Conservation (phyloP, 352 stramenopile species). For the Globisporangium megalacanthum region DNA sequence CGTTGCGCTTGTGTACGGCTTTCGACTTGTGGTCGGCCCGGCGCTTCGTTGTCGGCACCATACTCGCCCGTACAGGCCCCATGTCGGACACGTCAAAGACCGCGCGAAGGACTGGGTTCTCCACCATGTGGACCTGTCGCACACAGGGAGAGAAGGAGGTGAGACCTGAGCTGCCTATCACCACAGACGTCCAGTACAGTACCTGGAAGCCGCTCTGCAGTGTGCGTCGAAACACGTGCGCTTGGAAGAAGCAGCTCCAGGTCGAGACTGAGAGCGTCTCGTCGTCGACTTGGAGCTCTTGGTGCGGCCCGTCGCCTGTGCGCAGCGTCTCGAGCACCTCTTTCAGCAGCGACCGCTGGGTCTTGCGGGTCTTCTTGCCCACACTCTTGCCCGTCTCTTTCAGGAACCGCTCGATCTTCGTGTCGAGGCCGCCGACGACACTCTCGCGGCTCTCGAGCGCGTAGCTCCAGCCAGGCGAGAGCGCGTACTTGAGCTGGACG, state of each 20-base stretch:
- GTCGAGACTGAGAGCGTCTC: constrained; percentile 48
- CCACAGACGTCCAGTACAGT: constrained; percentile 10
- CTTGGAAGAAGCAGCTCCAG: constrained; percentile 64
- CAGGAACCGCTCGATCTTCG: constrained; percentile 57
- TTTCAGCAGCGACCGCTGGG: constrained; percentile 59
- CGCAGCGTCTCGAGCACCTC: constrained; percentile 58
- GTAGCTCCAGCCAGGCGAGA: constrained; percentile 35
- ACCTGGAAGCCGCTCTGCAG: constrained; percentile 59
- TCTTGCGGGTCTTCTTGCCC: constrained; percentile 68
- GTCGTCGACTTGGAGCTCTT: constrained; percentile 46
- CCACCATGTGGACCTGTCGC: constrained; percentile 32
- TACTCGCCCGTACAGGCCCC: constrained; percentile 33
- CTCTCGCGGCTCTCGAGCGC: constrained; percentile 31
- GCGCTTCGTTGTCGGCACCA: constrained; percentile 41
- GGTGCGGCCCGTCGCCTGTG: constrained; percentile 46
- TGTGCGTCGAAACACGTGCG: constrained; percentile 45
- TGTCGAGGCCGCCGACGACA: constrained; percentile 38
- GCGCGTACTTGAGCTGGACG: constrained; percentile 56
- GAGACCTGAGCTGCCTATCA: not conserved
- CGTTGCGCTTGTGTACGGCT: constrained; percentile 48
- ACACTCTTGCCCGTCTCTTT: constrained; percentile 61
- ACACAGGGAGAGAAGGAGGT: not conserved
- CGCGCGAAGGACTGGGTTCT: constrained; percentile 53
- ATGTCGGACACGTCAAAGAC: constrained; percentile 61
- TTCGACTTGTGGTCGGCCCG: constrained; percentile 45